Percentiles rank a stretch among this genome's conserved stretches.
These are phyloP conservation scores for Cyclocybe aegerita DNA, from an alignment of 768 basidiomycete species.

Conservation along the genomic window DNA sequence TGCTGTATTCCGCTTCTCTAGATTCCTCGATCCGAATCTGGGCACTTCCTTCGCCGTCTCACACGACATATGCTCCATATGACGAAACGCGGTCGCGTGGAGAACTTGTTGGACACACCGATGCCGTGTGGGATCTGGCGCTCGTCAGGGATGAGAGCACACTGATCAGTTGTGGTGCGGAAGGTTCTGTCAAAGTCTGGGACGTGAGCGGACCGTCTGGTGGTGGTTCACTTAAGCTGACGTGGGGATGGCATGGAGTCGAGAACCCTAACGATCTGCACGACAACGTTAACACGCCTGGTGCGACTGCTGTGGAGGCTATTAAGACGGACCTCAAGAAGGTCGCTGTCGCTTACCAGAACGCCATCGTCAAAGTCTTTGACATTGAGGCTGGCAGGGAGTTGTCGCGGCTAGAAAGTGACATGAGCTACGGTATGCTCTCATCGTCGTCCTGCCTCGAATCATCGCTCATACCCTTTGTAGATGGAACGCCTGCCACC, in stretches of 20 bases:
- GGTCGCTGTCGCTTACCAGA: constrained; percentile 88
- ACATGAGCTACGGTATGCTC: constrained; percentile 54
- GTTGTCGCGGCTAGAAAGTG: constrained; percentile 57
- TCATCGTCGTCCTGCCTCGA: constrained; percentile 5
- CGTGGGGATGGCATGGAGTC: constrained; percentile 79
- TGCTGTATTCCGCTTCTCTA: constrained; percentile 89
- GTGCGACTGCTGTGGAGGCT: constrained; percentile 82
- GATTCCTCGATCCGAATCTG: constrained; percentile 94
- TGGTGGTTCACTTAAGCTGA: constrained; percentile 64
- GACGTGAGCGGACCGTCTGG: constrained; percentile 72
- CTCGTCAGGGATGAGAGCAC: constrained; percentile 81
- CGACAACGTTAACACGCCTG: constrained; percentile 55
- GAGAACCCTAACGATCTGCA: constrained; percentile 47
- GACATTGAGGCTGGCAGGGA: constrained; percentile 89
- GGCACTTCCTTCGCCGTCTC: constrained; percentile 72
- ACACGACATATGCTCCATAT: constrained; percentile 91
- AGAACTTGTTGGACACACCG: constrained; percentile 88
- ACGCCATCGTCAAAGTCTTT: constrained; percentile 87
- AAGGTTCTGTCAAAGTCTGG: constrained; percentile 94
- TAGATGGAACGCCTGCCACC: constrained; percentile 73
- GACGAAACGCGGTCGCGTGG: constrained; percentile 77
- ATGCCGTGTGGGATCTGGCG: constrained; percentile 95
- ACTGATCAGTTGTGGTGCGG: constrained; percentile 87
- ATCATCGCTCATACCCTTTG: not conserved
- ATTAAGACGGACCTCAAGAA: constrained; percentile 82